phyloP scores from a whole-genome alignment of 805 yeast genomes.

The Ogataea haglerorum region DNA sequence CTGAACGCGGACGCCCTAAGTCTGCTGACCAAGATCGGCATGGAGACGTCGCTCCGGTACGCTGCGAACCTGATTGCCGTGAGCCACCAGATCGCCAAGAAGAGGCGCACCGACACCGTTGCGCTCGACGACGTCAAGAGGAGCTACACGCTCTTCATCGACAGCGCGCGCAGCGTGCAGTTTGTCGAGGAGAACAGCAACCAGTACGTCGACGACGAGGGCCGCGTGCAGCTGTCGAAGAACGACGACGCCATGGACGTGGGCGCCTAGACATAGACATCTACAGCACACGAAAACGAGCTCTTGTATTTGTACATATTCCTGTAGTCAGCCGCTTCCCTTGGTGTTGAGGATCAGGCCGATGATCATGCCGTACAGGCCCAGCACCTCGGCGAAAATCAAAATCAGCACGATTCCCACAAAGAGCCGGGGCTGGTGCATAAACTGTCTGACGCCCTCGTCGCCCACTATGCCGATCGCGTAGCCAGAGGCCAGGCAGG shows the following conservation, averaged over 20 bases:
- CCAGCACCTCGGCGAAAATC: conserved; percentile 98
- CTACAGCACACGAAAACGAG: not conserved
- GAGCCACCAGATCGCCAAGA: conserved; percentile 75
- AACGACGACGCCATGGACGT: conserved; percentile 36
- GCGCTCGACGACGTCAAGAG: conserved; percentile 73
- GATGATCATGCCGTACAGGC: conserved; percentile 93
- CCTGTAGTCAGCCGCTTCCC: conserved; percentile 53
- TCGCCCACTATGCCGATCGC: conserved; percentile 99
- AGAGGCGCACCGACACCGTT: conserved; percentile 67
- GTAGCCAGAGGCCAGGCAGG: conserved; percentile 94
- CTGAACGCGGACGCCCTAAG: conserved; percentile 68
- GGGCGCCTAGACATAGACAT: conserved; percentile 10
- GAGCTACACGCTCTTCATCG: conserved; percentile 78
- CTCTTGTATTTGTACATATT: conserved; percentile 2
- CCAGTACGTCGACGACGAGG: conserved; percentile 76
- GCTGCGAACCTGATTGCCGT: conserved; percentile 90
- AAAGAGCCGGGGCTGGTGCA: conserved; percentile 95
- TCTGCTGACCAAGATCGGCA: conserved; percentile 68
- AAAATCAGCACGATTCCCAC: conserved; percentile 98
- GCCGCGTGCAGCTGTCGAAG: conserved; percentile 58
- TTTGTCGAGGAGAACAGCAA: conserved; percentile 49
- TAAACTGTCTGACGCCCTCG: conserved; percentile 97
- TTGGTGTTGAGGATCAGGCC: conserved; percentile 90
- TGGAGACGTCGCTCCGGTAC: conserved; percentile 80
- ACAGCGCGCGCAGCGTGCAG: conserved; percentile 75